Percentiles rank a stretch among this genome's conserved stretches.
Conservation (phyloP, 371 early-diverging fungal genomes). For the Lichtheimia ramosa region DNA sequence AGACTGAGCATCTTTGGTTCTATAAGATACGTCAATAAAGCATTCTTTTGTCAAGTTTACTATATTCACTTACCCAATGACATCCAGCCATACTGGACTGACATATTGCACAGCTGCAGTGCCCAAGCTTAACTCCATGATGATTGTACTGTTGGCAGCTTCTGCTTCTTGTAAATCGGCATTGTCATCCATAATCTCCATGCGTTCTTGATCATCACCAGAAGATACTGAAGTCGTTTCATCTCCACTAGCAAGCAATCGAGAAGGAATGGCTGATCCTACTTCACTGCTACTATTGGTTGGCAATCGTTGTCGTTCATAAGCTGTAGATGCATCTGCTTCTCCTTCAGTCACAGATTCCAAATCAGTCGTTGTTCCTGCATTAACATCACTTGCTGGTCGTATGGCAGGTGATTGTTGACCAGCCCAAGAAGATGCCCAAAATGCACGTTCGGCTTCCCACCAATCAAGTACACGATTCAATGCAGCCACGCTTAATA, state of each 20-base stretch:
- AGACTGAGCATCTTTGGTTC: slow-evolving; percentile 47
- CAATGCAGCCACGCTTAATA: slow-evolving; percentile 57
- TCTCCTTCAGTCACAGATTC: slow-evolving; percentile 14
- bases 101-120: slow-evolving; percentile 51
- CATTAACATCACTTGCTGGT: slow-evolving; percentile 15
- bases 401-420: slow-evolving; percentile 4
- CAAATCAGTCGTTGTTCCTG: slow-evolving; percentile 11
- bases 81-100: slow-evolving; percentile 62
- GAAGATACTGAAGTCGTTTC: slow-evolving; percentile 8
- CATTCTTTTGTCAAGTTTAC: background rate
- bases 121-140: slow-evolving; percentile 62
- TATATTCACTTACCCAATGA: slow-evolving; percentile 49
- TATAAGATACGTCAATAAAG: background rate
- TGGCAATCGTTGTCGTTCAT: slow-evolving; percentile 10
- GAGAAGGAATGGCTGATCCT: background rate
- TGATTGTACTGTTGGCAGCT: slow-evolving; percentile 59
- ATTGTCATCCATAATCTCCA: slow-evolving; percentile 23
- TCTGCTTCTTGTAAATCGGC: slow-evolving; percentile 53
- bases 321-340: background rate
- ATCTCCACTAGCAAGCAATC: background rate
- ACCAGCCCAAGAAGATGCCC: slow-evolving; percentile 22
- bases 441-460: slow-evolving; percentile 56
- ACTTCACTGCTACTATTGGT: slow-evolving; percentile 7
- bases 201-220: slow-evolving; percentile 10
- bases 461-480: slow-evolving; percentile 66